Percentiles rank a stretch among this genome's conserved stretches.
Conservation (phyloP, 2,329 filamentous ascomycete genomes). For the Cercospora citrullina region DNA sequence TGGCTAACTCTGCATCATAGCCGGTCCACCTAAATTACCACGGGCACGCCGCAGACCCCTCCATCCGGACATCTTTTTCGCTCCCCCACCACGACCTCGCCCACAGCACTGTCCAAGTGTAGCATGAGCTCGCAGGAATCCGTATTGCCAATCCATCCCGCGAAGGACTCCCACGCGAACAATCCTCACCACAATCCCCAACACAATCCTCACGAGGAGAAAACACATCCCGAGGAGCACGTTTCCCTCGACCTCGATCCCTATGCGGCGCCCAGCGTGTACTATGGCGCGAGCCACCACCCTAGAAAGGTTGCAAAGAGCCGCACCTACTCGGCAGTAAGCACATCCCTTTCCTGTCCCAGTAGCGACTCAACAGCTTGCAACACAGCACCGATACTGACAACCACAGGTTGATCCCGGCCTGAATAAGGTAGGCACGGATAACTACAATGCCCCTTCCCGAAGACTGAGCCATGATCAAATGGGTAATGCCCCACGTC, state of each 20-base stretch:
- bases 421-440: conserved; percentile 22
- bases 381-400: conserved; percentile 9
- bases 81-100: not conserved
- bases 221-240: conserved; percentile 17
- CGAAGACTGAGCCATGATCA: conserved; percentile 63
- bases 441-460: conserved; percentile 27
- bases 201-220: not conserved
- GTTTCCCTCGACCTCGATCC: conserved; percentile 51
- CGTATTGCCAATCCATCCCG: conserved; percentile 27
- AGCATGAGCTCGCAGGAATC: conserved; percentile 42
- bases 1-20: conserved; percentile 13
- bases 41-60: not conserved
- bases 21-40: conserved; percentile 6
- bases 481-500: conserved; percentile 65
- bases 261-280: conserved; percentile 58
- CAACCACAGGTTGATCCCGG: conserved; percentile 28
- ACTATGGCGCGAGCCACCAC: conserved; percentile 58
- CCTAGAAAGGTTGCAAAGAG: conserved; percentile 50
- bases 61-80: not conserved
- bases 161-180: conserved; percentile 13
- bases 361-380: not conserved
- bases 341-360: conserved; percentile 28
- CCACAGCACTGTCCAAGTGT: conserved; percentile 14
- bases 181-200: not conserved
- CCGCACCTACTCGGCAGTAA: conserved; percentile 58